Base-by-base conservation (phyloP, 192 early-diverging fungal genomes). In the Coemansia sp. region DNA sequence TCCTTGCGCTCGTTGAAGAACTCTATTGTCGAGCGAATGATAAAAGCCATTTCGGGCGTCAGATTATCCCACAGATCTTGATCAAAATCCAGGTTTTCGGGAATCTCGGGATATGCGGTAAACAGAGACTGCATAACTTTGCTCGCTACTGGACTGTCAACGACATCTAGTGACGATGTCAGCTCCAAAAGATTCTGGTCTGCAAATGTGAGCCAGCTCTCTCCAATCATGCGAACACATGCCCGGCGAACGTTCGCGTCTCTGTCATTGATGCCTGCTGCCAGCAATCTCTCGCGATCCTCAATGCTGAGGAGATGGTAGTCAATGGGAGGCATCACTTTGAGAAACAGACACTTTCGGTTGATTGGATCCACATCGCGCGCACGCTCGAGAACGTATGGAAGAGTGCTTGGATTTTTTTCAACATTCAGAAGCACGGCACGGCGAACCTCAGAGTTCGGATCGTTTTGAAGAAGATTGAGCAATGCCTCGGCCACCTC, bases 381-480 rank as follows among this genome's bases (percentile, higher is more conserved):
- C 15, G 89, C 89, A 11, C 93, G 84, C 69, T 93, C 87, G 9
- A 96, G 72, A 49, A 96, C 86, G 47, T 74, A 82, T 6, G 90
- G 89, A 13, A 91, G 63, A 1, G 93, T 92, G 37, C 65, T 56
- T 52, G 81, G 77, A 19, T 67, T 87, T 49, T 88, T 86, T 40
- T 87, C 88, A 45, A 94, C 85, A 71, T 93, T 91, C 66, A 89
- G 85, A 43, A 96, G 68, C 43, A 92, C 90, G 6, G 89, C 89
- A 48, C 91, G 88, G 56, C 94, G 90, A 15, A 96, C 92, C 62
- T 96, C 93, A 15, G 90, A 84, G 77, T 84, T 91, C 16, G 92
- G 85, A 46, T 95, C 94, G 74, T 87, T 71, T 63, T 88, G 88
- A 68, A 95, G 67, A 39, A 92, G 65, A 26, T 85, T 73, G 36